Conservation (phyloP, 306 rosid species). For the Cyamopsis tetragonoloba region DNA sequence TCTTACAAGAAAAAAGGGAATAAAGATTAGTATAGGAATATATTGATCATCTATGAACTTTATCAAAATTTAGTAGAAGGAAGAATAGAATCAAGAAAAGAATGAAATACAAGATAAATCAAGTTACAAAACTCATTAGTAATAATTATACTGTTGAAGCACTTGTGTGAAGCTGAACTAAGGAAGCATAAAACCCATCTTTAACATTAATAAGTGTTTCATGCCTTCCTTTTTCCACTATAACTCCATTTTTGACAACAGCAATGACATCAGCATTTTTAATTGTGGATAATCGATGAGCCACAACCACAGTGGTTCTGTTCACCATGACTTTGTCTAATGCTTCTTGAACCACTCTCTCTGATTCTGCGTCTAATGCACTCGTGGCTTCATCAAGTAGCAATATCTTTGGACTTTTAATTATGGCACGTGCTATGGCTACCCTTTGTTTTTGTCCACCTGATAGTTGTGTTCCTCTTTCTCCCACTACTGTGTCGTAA, state of each 20-base stretch:
- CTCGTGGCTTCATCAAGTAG: constrained; percentile 85
- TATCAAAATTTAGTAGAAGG: background rate
- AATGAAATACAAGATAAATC: background rate
- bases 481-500: constrained; percentile 77
- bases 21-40: background rate
- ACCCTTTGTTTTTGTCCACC: constrained; percentile 88
- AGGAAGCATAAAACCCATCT: constrained; percentile 79
- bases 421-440: constrained; percentile 82
- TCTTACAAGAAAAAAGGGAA: background rate
- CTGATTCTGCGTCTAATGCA: constrained; percentile 83
- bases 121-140: constrained; percentile 23
- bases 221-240: constrained; percentile 80
- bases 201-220: constrained; percentile 53
- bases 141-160: constrained; percentile 48
- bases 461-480: constrained; percentile 75
- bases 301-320: constrained; percentile 77
- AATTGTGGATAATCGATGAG: constrained; percentile 79
- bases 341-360: constrained; percentile 89
- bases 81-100: background rate
- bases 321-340: constrained; percentile 71
- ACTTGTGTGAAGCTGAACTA: constrained; percentile 63
- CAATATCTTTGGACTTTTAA: constrained; percentile 73
- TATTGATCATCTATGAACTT: background rate
- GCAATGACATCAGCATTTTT: constrained; percentile 83
- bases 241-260: constrained; percentile 80